phyloP scores from a whole-genome alignment of 495 filamentous ascomycete species.

The Penicillium robsamsonii region DNA sequence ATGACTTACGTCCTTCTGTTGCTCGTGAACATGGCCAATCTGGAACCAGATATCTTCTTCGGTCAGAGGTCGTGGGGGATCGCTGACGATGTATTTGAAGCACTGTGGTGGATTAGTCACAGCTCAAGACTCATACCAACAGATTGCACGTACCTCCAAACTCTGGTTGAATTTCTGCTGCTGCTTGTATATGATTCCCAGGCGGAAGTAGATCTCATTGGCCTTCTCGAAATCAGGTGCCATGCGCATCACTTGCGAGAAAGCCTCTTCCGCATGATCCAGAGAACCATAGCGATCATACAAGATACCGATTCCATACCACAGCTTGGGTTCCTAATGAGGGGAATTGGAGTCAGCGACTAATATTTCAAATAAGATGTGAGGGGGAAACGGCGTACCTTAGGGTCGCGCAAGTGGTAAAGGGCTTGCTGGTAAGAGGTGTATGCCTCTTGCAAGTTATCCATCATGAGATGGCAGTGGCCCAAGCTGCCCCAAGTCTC shows the following conservation, averaged over 20 bases:
- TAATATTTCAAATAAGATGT: not conserved
- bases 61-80: constrained; percentile 87
- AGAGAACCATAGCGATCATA: constrained; percentile 97
- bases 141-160: constrained; percentile 65
- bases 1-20: constrained; percentile 90
- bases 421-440: constrained; percentile 96
- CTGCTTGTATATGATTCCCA: constrained; percentile 99
- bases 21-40: constrained; percentile 97
- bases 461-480: constrained; percentile 99
- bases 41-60: constrained; percentile 99
- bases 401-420: constrained; percentile 90
- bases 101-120: constrained; percentile 55
- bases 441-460: constrained; percentile 95
- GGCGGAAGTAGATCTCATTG: constrained; percentile 97
- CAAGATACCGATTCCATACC: constrained; percentile 98
- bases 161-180: constrained; percentile 92
- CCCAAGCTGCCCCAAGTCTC: constrained; percentile 97
- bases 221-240: constrained; percentile 97
- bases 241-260: constrained; percentile 99
- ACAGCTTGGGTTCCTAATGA: constrained; percentile 86
- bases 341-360: not conserved
- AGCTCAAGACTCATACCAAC: not conserved
- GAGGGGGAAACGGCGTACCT: constrained; percentile 55
- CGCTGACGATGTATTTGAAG: constrained; percentile 95
- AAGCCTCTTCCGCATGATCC: constrained; percentile 97